phyloP scores from a whole-genome alignment of 2,329 filamentous ascomycete species.

The Alternaria arborescens region DNA sequence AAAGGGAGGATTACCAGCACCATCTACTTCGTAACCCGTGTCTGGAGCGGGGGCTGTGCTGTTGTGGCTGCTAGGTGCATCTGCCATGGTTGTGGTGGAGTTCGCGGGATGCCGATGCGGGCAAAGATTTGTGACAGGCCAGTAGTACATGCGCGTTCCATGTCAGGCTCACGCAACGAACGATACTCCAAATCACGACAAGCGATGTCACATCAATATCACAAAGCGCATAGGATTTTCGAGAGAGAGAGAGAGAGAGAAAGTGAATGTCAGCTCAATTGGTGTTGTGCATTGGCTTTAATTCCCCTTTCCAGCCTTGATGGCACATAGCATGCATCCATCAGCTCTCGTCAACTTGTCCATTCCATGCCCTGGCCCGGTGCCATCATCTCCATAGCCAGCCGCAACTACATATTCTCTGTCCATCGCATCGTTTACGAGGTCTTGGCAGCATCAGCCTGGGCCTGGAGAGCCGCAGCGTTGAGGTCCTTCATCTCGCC shows the following conservation, averaged over 20 bases:
- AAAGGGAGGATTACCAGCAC: slow-evolving; percentile 21
- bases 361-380: background rate
- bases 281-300: slow-evolving; percentile 35
- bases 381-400: slow-evolving; percentile 7
- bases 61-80: slow-evolving; percentile 35
- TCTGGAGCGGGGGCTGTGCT: slow-evolving; percentile 29
- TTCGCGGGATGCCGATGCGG: slow-evolving; percentile 37
- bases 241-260: background rate
- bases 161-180: background rate
- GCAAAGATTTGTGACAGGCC: slow-evolving; percentile 38
- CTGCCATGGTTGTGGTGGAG: slow-evolving; percentile 45
- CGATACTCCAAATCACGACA: slow-evolving; percentile 7
- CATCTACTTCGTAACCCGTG: slow-evolving; percentile 18
- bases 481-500: slow-evolving; percentile 80
- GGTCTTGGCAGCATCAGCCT: slow-evolving; percentile 57
- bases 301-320: slow-evolving; percentile 32
- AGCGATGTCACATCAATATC: background rate
- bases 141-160: slow-evolving; percentile 18
- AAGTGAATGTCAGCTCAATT: slow-evolving; percentile 25
- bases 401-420: background rate
- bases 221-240: background rate
- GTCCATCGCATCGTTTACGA: slow-evolving; percentile 32
- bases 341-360: background rate
- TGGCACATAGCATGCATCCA: slow-evolving; percentile 51
- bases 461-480: slow-evolving; percentile 59